These are phyloP conservation scores for Alternaria longipes DNA, from an alignment of 2,329 filamentous ascomycete genomes.

Conservation along the genomic window DNA sequence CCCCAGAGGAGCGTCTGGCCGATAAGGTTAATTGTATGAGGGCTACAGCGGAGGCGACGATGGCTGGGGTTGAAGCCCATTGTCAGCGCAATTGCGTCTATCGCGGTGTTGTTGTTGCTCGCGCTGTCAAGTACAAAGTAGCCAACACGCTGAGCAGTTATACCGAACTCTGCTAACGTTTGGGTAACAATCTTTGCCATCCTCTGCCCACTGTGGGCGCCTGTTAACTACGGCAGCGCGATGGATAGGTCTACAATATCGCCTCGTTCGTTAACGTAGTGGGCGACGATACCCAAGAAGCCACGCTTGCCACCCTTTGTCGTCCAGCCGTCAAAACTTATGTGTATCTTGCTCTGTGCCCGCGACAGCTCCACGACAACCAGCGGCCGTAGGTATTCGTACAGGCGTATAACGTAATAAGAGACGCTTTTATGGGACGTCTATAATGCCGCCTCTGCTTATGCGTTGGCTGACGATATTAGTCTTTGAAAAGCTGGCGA, in stretches of 20 bases:
- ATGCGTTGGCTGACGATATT: not conserved
- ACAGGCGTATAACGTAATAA: not conserved
- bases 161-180: constrained; percentile 2
- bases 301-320: constrained; percentile 14
- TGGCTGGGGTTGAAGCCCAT: constrained; percentile 6
- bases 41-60: constrained; percentile 9
- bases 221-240: constrained; percentile 1
- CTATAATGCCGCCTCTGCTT: not conserved
- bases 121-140: constrained; percentile 21
- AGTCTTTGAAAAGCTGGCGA: not conserved
- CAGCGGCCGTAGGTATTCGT: not conserved
- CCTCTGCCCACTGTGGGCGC: not conserved
- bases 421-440: not conserved
- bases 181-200: not conserved
- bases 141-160: constrained; percentile 1
- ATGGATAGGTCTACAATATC: constrained; percentile 7
- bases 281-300: constrained; percentile 18
- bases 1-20: constrained; percentile 6
- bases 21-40: constrained; percentile 18
- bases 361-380: not conserved
- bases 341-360: not conserved
- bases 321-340: constrained; percentile 18
- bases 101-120: constrained; percentile 8
- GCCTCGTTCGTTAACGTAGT: constrained; percentile 5
- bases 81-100: not conserved